phyloP scores from a whole-genome alignment of 129 eudicot species.

The sunflower (Helianthus annuus) region DNA sequence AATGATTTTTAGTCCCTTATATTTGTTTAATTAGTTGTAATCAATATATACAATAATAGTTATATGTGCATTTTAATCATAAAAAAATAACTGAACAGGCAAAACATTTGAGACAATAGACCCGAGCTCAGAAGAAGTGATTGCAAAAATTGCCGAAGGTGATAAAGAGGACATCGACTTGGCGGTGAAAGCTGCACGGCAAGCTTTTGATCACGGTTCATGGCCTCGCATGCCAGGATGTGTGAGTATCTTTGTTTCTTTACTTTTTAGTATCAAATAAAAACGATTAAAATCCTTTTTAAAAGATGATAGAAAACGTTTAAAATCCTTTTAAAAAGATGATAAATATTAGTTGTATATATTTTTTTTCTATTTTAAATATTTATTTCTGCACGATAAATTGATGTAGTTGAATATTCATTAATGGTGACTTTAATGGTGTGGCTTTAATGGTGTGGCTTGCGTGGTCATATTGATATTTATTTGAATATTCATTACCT shows the following conservation, averaged over 20 bases:
- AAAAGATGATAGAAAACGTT: too few species aligned
- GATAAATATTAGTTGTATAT: too few species aligned
- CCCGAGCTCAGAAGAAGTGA: slow-evolving; percentile 61
- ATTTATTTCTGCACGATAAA: not conserved
- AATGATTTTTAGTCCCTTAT: not conserved
- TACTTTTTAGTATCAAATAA: not conserved
- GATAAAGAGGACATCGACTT: slow-evolving; percentile 68
- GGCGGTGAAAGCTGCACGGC: slow-evolving; percentile 78
- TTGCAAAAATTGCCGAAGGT: slow-evolving; percentile 59
- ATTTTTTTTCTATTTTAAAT: not conserved
- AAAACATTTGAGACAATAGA: slow-evolving; percentile 64
- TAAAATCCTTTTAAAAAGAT: too few species aligned
- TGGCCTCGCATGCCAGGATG: slow-evolving; percentile 83
- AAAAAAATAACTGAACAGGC: slow-evolving; percentile 34
- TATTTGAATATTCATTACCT: too few species aligned
- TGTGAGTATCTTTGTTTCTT: slow-evolving; percentile 28
- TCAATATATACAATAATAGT: too few species aligned
- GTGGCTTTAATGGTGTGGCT: not conserved
- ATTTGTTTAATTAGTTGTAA: too few species aligned
- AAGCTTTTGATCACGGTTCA: slow-evolving; percentile 77
- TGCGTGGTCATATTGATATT: not conserved
- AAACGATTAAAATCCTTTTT: too few species aligned
- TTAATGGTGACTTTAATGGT: not conserved
- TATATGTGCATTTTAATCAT: too few species aligned
- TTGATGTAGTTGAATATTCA: not conserved